Evolutionary conservation across 768 basidiomycete genomes (phyloP).

Genomic region (Tephrocybe sp.): DNA sequence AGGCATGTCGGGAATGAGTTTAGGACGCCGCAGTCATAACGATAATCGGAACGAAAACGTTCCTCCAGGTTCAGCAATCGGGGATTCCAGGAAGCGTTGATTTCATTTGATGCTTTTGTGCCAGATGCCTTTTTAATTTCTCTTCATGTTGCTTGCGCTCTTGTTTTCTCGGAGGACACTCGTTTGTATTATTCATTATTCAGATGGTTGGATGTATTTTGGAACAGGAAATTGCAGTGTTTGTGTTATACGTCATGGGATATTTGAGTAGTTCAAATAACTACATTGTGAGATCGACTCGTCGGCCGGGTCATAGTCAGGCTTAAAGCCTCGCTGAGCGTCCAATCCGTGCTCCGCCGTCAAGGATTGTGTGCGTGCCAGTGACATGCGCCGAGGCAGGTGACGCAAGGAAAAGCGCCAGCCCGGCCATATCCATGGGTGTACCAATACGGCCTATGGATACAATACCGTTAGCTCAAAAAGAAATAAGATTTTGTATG

Average conservation of each 20-base stretch:
- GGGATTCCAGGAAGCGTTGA: slow-evolving; percentile 15
- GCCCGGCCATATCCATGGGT: slow-evolving; percentile 68
- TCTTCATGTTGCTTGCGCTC: too few relatives aligned
- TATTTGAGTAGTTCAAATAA: too few relatives aligned
- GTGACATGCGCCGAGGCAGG: slow-evolving; percentile 74
- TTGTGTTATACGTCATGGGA: too few relatives aligned
- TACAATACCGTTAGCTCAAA: neutral
- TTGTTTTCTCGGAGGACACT: too few relatives aligned
- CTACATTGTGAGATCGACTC: too few relatives aligned
- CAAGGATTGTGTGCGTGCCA: slow-evolving; percentile 67
- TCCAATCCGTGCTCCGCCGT: slow-evolving; percentile 55
- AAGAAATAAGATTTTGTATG: neutral
- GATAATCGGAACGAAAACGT: slow-evolving; percentile 19
- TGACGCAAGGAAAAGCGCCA: slow-evolving; percentile 66
- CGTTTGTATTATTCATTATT: too few relatives aligned
- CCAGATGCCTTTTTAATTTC: too few relatives aligned
- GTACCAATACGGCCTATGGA: slow-evolving; percentile 59
- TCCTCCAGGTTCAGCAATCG: slow-evolving; percentile 13
- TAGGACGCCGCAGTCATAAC: slow-evolving; percentile 15
- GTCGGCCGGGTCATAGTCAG: slow-evolving; percentile 27
- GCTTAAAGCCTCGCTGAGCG: slow-evolving; percentile 24
- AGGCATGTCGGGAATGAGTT: slow-evolving; percentile 12
- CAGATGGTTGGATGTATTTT: too few relatives aligned
- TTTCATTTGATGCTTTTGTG: too few relatives aligned
- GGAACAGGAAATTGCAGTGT: too few relatives aligned